phyloP scores from a whole-genome alignment of 2,329 filamentous ascomycete genomes.

The Penicillium sp. region DNA sequence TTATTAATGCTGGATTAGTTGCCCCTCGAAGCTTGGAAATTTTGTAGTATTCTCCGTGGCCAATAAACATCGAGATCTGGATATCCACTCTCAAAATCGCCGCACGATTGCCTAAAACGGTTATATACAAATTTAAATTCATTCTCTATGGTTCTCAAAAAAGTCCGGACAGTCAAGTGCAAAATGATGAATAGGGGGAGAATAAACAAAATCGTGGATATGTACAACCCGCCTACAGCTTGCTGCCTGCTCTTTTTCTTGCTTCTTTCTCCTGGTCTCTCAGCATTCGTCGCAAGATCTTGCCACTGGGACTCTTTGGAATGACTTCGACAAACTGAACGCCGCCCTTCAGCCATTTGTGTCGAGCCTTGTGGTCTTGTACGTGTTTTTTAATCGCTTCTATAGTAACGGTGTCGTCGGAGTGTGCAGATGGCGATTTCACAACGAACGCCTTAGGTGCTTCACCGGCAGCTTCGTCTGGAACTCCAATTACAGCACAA shows the following conservation, averaged over 20 bases:
- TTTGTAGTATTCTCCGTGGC: conserved; percentile 1
- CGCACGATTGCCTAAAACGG: conserved; percentile 1
- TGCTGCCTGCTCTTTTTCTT: conserved; percentile 61
- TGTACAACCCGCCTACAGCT: conserved; percentile 51
- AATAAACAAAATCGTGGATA: background rate
- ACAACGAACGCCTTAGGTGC: conserved; percentile 63
- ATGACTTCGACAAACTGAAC: conserved; percentile 55
- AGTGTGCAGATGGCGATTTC: conserved; percentile 50
- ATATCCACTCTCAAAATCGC: conserved; percentile 5
- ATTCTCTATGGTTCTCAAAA: background rate
- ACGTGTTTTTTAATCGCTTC: conserved; percentile 56
- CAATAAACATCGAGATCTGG: background rate
- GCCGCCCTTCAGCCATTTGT: conserved; percentile 61
- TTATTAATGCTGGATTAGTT: conserved; percentile 9
- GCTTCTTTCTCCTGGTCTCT: conserved; percentile 70
- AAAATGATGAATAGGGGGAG: background rate
- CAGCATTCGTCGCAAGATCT: conserved; percentile 61
- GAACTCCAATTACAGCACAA: conserved; percentile 72
- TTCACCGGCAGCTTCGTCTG: conserved; percentile 59
- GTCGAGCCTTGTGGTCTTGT: conserved; percentile 57
- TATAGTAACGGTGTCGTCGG: conserved; percentile 50
- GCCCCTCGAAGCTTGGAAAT: conserved; percentile 15
- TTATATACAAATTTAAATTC: background rate
- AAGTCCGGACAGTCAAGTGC: background rate
- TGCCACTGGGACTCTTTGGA: conserved; percentile 60